Conservation (phyloP, 2,329 filamentous ascomycete genomes). For the Fusarium sterilihyphosum region DNA sequence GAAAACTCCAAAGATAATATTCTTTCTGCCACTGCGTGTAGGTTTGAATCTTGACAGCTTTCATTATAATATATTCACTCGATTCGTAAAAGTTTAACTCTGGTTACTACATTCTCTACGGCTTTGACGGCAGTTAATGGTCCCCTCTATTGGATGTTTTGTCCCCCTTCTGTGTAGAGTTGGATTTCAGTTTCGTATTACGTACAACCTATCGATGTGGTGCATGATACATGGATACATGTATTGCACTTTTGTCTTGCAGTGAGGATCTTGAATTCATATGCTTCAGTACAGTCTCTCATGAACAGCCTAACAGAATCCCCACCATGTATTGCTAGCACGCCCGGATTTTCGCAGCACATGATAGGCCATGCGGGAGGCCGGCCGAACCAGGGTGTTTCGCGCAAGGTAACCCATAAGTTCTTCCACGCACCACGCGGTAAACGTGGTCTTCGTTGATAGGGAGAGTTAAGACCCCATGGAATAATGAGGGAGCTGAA, state of each 20-base stretch:
- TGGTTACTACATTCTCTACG: too few species aligned
- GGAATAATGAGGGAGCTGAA: background rate
- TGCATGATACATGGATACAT: background rate
- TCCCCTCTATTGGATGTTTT: background rate
- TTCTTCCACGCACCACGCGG: background rate
- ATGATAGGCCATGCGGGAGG: background rate
- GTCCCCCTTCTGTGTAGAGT: background rate
- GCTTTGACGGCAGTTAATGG: background rate
- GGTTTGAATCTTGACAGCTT: background rate
- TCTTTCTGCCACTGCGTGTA: background rate
- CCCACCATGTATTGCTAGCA: background rate
- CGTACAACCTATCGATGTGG: background rate
- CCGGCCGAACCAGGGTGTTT: background rate
- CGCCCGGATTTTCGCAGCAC: background rate
- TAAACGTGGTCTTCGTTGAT: background rate
- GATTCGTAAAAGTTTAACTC: background rate
- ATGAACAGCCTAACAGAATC: background rate
- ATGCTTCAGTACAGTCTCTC: background rate
- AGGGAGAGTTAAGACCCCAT: background rate
- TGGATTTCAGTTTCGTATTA: background rate
- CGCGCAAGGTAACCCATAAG: background rate
- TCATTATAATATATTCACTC: background rate
- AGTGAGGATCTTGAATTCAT: background rate
- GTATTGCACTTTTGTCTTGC: background rate
- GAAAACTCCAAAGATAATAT: background rate